Evolutionary conservation across 2,329 filamentous ascomycete species (phyloP), one percentile per base, ranked within the genome.

Genomic region (Rosellinia necatrix): DNA sequence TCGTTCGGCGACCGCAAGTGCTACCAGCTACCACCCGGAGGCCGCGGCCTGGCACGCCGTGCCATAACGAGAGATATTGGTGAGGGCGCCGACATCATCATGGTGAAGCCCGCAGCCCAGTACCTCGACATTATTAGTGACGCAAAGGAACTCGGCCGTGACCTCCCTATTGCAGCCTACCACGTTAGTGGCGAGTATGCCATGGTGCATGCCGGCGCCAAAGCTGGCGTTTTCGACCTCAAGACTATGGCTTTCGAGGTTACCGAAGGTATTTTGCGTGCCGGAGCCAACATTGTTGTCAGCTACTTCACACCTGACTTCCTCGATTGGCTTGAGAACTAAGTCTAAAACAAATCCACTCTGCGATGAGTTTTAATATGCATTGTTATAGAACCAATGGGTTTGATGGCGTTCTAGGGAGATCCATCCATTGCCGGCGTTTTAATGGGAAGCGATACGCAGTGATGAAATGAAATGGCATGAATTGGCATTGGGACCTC

Each of bases 81-180:
- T 62, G 94, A 99, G 76, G 94, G 94, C 22, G 94, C 94, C 17
- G 94, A 99, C 70, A 91, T 97, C 65, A 96, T 99, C 75, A 97
- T 99, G 93, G 94, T 99, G 60, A 99, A 99, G 81, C 94, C 94
- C 2, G 94, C 94, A 8, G 90, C 90, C 67, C 91, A 93, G 74
- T 99, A 96, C 72, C 82, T 99, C 41, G 94, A 99, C 75, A 96
- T 99, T 68, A 97, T 99, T 73, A 91, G 90, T 64, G 94, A 99
- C 70, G 94, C 94, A 49, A 97, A 96, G 79, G 92, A 97, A 50
- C 83, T 97, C 50, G 93, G 91, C 56, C 89, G 87, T 71, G 92
- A 97, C 72, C 81, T 97, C 73, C 94, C 94, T 2, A 83, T 99
- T 30, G 93, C 94, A 1, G 93, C 94, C 19, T 99, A 99, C 74